Evolutionary conservation across 129 eudicot species (phyloP), one percentile per base, ranked within the genome.

Genomic region (Heracleum sosnowskyi): DNA sequence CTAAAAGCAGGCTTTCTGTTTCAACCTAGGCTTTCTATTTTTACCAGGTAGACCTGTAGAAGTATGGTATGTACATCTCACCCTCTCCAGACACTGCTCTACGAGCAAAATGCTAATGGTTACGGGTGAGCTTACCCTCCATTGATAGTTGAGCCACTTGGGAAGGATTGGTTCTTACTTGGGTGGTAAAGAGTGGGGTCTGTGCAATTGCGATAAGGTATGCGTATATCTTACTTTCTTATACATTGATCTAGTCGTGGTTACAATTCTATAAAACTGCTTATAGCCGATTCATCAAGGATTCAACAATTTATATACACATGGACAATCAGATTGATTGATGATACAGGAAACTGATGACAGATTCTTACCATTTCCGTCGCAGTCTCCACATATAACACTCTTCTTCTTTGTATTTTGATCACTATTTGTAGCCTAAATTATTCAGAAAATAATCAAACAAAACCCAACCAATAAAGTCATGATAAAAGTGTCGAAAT

Each of bases 311-410:
- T 16, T 20, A 17, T 0, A 51, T 34, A 45, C 42, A 17, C 28
- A 24, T 40, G 57, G 46, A 44, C 37, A 40, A 26, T 29, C 24
- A 37, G 39, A 72, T 24, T 72, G n/a, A n/a, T n/a, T n/a, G 18
- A 41, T 73, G 35, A 73, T 11, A 24, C 46, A 8, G 4, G 22
- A 41, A 44, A 42, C 1, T 13, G 16, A 22, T 10, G 44, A 44
- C 22, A 72, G 5, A n/a, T 11, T 44, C 77, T 83, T 81, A 86
- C 92, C 92, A 84, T 88, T 88, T 53, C 92, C 92, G 75, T 86
- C 86, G 75, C 92, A 88, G 71, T 86, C 88, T 15, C 80, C 82
- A 80, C 92, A 88, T 73, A 88, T 51, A 70, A 88, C 87, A 77
- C 92, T 88, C 8, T 77, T 82, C 49, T 68, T 77, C 74, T 88